These are phyloP conservation scores for Russula earlei DNA, from an alignment of 768 basidiomycete species.

Conservation along the genomic window DNA sequence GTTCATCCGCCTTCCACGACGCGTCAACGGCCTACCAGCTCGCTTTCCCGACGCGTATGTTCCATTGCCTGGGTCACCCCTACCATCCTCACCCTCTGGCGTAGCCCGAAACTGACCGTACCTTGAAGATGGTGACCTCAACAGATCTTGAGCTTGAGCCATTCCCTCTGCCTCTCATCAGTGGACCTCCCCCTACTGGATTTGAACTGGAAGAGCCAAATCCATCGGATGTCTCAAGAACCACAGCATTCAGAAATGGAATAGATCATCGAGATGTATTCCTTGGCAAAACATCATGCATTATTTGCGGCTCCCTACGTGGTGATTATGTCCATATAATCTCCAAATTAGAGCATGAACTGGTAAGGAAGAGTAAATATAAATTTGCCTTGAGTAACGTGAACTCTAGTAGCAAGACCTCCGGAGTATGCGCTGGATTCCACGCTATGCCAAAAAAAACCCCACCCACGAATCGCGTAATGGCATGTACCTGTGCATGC, in stretches of 20 bases:
- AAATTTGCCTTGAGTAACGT: neutral
- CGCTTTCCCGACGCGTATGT: too few species aligned
- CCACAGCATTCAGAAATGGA: neutral
- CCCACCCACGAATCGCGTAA: neutral
- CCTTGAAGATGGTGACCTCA: too few species aligned
- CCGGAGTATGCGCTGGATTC: neutral
- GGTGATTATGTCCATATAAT: neutral
- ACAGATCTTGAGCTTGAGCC: too few species aligned
- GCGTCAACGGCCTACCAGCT: too few species aligned
- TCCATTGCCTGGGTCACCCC: too few species aligned
- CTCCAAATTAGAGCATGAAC: rapidly evolving
- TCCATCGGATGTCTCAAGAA: neutral
- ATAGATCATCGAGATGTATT: neutral
- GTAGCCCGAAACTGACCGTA: too few species aligned
- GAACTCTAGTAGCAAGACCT: neutral
- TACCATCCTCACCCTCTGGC: too few species aligned
- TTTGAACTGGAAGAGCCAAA: neutral
- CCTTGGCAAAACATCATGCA: neutral
- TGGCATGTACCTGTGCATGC: neutral
- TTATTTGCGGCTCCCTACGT: too few species aligned
- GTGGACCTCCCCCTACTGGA: neutral
- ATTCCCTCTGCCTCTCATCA: neutral
- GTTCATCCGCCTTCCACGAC: too few species aligned
- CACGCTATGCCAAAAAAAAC: neutral
- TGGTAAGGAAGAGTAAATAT: neutral